Evolutionary conservation across 108 stramenopile genomes (phyloP), one percentile per base, ranked within the genome.

Genomic region (Nitzschia sp.): DNA sequence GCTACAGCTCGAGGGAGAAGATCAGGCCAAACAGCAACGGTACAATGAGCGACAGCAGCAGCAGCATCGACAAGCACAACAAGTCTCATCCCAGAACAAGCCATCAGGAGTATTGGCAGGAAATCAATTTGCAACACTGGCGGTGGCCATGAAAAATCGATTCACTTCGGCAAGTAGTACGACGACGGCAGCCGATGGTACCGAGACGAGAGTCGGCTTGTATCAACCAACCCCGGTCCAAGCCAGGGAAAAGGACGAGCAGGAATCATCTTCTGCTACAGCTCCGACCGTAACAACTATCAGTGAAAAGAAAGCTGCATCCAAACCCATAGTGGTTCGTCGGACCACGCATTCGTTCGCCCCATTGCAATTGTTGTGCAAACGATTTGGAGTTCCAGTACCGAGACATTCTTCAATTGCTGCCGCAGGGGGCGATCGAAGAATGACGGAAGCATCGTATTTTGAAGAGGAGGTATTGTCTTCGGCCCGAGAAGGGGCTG

Each of bases 361-460:
- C 19, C 85, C 85, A 11, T 47, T 59, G 30, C 69, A 71, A 2
- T 63, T 87, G 22, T 22, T 87, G 28, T 81, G 85, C 71, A 87
- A 87, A 58, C 76, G 85, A 17, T 73, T 87, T 33, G 62, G 64
- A 26, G 78, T 87, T 17, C 53, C 71, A 3, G 41, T 62, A 2
- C 76, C 82, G 28, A 58, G 34, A 25, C 38, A 68, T n/a, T 22
- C 13, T 64, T 0, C 53, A 36, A 1, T 53, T 25, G 16, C 19
- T 2, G 23, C 32, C 28, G 38, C 25, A 5, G 32, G 38, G 3
- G 38, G 22, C 13, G 54, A 53, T 0, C 15, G 1, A 15, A 8
- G 19, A 56, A 17, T 59, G 30, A 55, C 52, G 2, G 85, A 85
- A 73, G 72, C 68, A 8, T 16, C 50, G 17, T 85, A 70, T 56